Evolutionary conservation across 2,329 filamentous ascomycete species (phyloP), one percentile per base, ranked within the genome.

Genomic region (Colletotrichum ledebouriae): DNA sequence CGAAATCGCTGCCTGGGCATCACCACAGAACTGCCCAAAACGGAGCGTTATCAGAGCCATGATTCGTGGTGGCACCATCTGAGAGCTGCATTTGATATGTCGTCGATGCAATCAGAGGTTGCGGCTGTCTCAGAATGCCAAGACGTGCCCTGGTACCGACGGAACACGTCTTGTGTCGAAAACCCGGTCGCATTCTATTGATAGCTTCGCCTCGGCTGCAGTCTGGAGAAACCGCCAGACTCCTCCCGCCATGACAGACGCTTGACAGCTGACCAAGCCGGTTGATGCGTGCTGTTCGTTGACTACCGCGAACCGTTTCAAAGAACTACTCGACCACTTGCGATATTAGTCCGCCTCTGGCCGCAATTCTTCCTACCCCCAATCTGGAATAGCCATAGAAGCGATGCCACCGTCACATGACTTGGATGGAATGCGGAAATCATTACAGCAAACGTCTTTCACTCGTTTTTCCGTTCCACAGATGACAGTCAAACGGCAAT

Each of bases 161-260:
- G 75, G 75, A 78, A 78, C 76, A 72, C 71, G 73, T 75, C 67
- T 72, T 74, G 76, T 77, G 70, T 80, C 76, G 75, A 76, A 78
- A 75, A 59, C 73, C 62, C 71, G 61, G 52, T 71, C 66, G 59
- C 60, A 2, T 64, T 53, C 59, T 69, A 69, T 69, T 65, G 59
- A 60, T 67, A 70, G 60, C 46, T 55, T 33, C 59, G 20, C 50
- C 44, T 42, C 49, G 50, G 44, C 44, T 22, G 34, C 39, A 20
- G 20, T 57, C 13, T 41, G 52, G 50, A 20, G 37, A 29, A 53
- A 39, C 37, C 58, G 33, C 47, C 39, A 53, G 29, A 22, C 34
- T 46, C 20, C 34, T 63, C 22, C 59, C 39, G 41, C 49, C 22
- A 11, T 39, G 52, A 63, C 37, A 57, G 52, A 67, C 55, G 37